phyloP scores from a whole-genome alignment of 2,329 filamentous ascomycete species.

The Didymella arachidicola region DNA sequence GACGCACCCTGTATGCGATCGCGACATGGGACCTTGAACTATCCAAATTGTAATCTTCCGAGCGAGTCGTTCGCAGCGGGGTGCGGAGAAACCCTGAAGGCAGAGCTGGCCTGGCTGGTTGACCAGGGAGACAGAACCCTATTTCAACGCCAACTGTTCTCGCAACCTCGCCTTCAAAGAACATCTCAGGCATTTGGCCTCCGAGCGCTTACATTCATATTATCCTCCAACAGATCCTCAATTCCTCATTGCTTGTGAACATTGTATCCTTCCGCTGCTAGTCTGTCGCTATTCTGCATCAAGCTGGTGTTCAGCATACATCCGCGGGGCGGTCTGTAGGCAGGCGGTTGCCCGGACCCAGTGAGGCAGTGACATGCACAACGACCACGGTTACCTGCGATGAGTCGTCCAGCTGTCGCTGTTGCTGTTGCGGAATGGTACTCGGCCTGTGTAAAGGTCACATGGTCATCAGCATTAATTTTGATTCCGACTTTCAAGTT shows the following conservation, averaged over 20 bases:
- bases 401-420: conserved; percentile 2
- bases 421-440: conserved; percentile 6
- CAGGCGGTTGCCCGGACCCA: conserved; percentile 29
- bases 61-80: conserved; percentile 47
- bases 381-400: conserved; percentile 37
- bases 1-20: conserved; percentile 43
- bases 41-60: conserved; percentile 47
- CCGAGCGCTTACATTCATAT: neutral
- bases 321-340: conserved; percentile 29
- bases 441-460: conserved; percentile 3
- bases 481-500: neutral
- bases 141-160: conserved; percentile 40
- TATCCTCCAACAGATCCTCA: neutral
- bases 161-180: conserved; percentile 5
- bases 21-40: conserved; percentile 50
- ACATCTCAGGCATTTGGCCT: neutral
- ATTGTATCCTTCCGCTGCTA: conserved; percentile 17
- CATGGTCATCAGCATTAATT: neutral
- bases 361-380: conserved; percentile 43
- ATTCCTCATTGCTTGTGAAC: neutral
- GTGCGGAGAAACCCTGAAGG: conserved; percentile 50
- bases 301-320: conserved; percentile 29
- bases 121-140: conserved; percentile 49
- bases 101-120: conserved; percentile 42
- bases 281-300: conserved; percentile 28